Percentiles rank a stretch among this genome's conserved stretches.
Conservation (phyloP, 805 yeast species). For the Zygotorulaspora florentina region DNA sequence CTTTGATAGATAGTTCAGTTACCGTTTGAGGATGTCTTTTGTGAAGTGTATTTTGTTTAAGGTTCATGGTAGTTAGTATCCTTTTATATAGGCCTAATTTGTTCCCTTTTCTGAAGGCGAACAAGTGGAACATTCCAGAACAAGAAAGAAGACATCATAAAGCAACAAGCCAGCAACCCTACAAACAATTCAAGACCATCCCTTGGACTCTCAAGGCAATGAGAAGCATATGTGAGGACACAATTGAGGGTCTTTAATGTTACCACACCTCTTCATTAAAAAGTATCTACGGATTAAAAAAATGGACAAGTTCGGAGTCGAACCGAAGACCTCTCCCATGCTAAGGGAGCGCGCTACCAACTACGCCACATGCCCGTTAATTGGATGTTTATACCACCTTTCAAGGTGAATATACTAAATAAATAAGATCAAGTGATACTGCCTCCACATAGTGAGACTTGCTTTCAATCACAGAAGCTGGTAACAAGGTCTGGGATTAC, state of each 20-base stretch:
- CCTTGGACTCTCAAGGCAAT: background rate
- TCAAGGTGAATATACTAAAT: no score
- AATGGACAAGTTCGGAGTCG: conserved; percentile 76
- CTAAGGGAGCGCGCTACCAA: conserved; percentile 82
- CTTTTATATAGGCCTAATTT: conserved; percentile 4
- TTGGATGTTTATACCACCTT: background rate
- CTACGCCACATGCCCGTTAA: conserved; percentile 72
- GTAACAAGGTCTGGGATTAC: no score
- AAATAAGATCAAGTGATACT: no score
- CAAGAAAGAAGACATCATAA: background rate
- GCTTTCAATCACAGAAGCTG: no score
- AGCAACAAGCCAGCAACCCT: no score
- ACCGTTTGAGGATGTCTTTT: conserved; percentile 1
- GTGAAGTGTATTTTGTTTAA: background rate
- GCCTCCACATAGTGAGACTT: no score
- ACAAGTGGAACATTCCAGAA: conserved; percentile 9
- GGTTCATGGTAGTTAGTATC: background rate
- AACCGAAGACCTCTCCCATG: conserved; percentile 80
- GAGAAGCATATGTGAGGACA: no score
- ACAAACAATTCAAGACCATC: no score
- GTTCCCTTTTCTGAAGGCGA: background rate
- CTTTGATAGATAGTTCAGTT: background rate
- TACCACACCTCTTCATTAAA: no score
- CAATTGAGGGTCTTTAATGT: no score
- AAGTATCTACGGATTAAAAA: conserved; percentile 15